Evolutionary conservation across 2,329 filamentous ascomycete genomes (phyloP), one percentile per base, ranked within the genome.

Genomic region (Phialemonium atrogriseum): DNA sequence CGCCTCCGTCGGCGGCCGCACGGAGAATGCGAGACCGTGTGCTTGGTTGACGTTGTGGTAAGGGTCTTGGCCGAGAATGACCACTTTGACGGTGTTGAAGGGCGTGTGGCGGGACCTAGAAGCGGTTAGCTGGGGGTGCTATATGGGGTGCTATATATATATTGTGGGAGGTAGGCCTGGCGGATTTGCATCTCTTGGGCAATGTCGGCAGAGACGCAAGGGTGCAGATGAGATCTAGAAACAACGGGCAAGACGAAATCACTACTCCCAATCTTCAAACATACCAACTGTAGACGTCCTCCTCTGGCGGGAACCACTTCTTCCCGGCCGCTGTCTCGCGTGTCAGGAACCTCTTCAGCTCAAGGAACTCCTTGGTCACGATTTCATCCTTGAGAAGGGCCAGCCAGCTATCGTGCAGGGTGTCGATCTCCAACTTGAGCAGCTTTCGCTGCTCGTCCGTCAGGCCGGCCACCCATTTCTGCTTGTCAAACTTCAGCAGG

Each of bases 11-110:
- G 91, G 91, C 4, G 89, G 80, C 8, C 84, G 84, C 34, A 96
- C 88, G 28, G 86, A 94, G 69, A 98, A 98, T 54, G 84, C 89
- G 37, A 98, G 78, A 25, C 91, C 91, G 57, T 96, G 91, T 30
- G 91, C 91, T 67, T 98, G 91, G 58, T 93, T 93, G 55, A 77
- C 58, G 55, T 94, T 94, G 65, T 98, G 91, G 58, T 98, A 98
- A 3, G 91, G 91, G 55, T 98, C 91, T 63, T 98, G 91, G 43
- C 91, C 91, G 33, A 96, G 60, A 50, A 98, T 87, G 38, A 98
- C 88, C 35, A 84, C 83, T 58, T 94, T 94, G 55, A 96, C 88
- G 10, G 70, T 80, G 62, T 80, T 66, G 46, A 98, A 79, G 7
- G 91, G 88, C 1, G 89, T 95, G 56, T 94, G 83, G 16, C 87